Conservation (phyloP, 768 basidiomycete species). For the Leccinum olivaceopallidum region DNA sequence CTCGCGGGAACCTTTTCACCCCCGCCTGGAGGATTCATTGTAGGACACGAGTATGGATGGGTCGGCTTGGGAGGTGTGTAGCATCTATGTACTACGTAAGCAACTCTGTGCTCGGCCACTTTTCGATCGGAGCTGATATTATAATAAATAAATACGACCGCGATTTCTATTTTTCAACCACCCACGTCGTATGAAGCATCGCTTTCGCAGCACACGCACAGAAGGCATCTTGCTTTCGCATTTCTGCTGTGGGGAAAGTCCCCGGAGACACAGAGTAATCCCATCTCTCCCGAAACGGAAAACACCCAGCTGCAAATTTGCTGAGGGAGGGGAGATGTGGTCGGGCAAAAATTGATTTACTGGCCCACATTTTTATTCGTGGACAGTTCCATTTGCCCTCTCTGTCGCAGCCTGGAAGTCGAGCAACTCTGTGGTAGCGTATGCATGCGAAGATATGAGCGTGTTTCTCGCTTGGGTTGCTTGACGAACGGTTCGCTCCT, state of each 20-base stretch:
- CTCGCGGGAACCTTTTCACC: conserved; percentile 16
- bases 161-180: conserved; percentile 22
- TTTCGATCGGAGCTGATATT: conserved; percentile 27
- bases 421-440: conserved; percentile 40
- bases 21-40: conserved; percentile 21
- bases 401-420: conserved; percentile 51
- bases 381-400: conserved; percentile 48
- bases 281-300: conserved; percentile 61
- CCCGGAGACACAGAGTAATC: conserved; percentile 80
- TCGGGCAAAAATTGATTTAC: conserved; percentile 50
- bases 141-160: background rate
- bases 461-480: conserved; percentile 47
- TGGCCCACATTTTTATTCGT: conserved; percentile 23
- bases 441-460: conserved; percentile 80
- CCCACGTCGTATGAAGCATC: conserved; percentile 73
- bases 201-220: conserved; percentile 83
- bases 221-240: conserved; percentile 47
- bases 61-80: background rate
- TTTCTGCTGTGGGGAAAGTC: conserved; percentile 89
- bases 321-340: conserved; percentile 51
- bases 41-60: background rate
- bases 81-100: background rate
- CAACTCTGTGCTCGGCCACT: background rate
- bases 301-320: conserved; percentile 75
- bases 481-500: conserved; percentile 39